phyloP scores from a whole-genome alignment of 1,284 basidiomycete genomes.

The Veloporphyrellus conicus region DNA sequence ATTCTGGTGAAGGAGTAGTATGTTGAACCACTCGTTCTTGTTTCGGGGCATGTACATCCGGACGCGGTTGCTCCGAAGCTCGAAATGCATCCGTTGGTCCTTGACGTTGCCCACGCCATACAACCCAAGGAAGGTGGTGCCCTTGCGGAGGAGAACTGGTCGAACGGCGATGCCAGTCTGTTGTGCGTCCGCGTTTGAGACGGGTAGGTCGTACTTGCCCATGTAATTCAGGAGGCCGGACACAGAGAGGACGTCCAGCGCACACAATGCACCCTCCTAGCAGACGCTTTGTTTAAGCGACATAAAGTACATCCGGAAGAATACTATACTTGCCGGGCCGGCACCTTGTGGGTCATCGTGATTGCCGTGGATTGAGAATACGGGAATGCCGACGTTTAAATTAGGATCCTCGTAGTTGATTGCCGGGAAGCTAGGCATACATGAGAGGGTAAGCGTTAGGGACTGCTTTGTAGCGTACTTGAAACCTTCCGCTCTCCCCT shows the following conservation, averaged over 20 bases:
- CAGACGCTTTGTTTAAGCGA: neutral
- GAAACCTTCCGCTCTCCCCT: slow-evolving; percentile 81
- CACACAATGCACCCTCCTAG: slow-evolving; percentile 93
- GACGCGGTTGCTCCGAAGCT: slow-evolving; percentile 89
- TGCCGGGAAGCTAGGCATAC: slow-evolving; percentile 79
- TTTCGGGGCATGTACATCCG: slow-evolving; percentile 93
- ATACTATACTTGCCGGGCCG: slow-evolving; percentile 61
- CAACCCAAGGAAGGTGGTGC: slow-evolving; percentile 78
- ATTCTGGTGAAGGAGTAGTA: slow-evolving; percentile 93
- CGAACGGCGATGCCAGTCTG: slow-evolving; percentile 80
- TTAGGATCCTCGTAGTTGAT: slow-evolving; percentile 98
- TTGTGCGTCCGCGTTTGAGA: slow-evolving; percentile 61
- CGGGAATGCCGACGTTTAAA: slow-evolving; percentile 89
- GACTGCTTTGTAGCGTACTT: slow-evolving; percentile 54
- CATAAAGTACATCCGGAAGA: neutral
- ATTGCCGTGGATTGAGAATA: slow-evolving; percentile 99
- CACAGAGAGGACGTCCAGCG: slow-evolving; percentile 91
- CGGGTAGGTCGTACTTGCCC: slow-evolving; percentile 78
- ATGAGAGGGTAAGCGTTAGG: neutral
- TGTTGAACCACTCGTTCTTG: slow-evolving; percentile 92
- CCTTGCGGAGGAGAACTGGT: slow-evolving; percentile 89
- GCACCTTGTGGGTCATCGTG: slow-evolving; percentile 99
- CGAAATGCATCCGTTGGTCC: slow-evolving; percentile 93
- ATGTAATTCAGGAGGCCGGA: slow-evolving; percentile 96
- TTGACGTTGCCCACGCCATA: slow-evolving; percentile 98